Percentiles rank a stretch among this genome's conserved stretches.
phyloP scores from a whole-genome alignment of 2,329 filamentous ascomycete genomes.

The Pseudopyrenochaeta lycopersici region DNA sequence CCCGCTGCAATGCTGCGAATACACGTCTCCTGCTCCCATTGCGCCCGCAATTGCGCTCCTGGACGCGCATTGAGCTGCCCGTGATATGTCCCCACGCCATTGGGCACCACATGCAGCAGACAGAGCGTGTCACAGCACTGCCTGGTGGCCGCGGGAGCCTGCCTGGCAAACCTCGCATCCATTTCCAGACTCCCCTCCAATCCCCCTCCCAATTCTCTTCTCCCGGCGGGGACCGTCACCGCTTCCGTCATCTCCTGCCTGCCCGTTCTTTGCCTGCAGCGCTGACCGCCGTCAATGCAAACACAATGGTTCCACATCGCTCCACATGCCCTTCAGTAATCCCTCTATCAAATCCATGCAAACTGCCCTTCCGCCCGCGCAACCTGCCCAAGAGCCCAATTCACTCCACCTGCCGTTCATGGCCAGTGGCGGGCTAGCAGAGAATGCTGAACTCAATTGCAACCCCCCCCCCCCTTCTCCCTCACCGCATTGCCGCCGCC shows the following conservation, averaged over 20 bases:
- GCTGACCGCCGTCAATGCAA: conserved; percentile 35
- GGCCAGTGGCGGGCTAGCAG: conserved; percentile 18
- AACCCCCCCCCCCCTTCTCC: conserved; percentile 7
- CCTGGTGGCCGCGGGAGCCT: conserved; percentile 24
- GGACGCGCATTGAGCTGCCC: conserved; percentile 14
- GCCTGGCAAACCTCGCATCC: conserved; percentile 14
- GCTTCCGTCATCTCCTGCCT: conserved; percentile 28
- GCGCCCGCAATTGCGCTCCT: conserved; percentile 22
- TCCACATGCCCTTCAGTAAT: conserved; percentile 36
- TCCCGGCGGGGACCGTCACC: conserved; percentile 21
- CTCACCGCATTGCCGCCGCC: conserved; percentile 3
- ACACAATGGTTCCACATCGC: conserved; percentile 33
- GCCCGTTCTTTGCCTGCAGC: conserved; percentile 17
- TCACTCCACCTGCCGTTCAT: conserved; percentile 24
- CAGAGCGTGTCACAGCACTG: conserved; percentile 27
- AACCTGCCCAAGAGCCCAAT: conserved; percentile 27
- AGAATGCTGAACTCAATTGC: conserved; percentile 16
- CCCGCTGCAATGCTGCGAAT: conserved; percentile 15
- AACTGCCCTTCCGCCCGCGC: conserved; percentile 18
- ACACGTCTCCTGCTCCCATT: conserved; percentile 24
- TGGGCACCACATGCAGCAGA: conserved; percentile 19
- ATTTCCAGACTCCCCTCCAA: conserved; percentile 2
- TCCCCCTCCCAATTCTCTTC: conserved; percentile 4
- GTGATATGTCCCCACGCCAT: conserved; percentile 27
- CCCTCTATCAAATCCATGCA: no score